Evolutionary conservation across 257 asterid species (phyloP), one percentile per base, ranked within the genome.

Genomic region (Ehretia macrophylla): DNA sequence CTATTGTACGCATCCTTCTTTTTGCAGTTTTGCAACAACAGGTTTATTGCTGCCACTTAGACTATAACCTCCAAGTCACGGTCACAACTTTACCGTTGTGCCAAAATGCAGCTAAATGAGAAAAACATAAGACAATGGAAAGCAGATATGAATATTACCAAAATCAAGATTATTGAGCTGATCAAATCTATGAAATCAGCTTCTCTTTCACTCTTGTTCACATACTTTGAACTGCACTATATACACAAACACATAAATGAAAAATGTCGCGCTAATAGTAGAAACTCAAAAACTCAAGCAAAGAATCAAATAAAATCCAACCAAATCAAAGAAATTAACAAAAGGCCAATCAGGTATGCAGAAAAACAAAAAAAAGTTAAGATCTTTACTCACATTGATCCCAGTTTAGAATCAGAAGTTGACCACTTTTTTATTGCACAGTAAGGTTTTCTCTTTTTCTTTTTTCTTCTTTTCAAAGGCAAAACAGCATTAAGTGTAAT

Each of bases 321-420:
- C n/a, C 19, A 21, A 45, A 47, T 42, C 21, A 18, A 44, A 40
- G 5, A 27, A 11, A 61, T 20, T 14, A 57, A 12, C 16, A 23
- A 55, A 51, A 51, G 17, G 17, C 11, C 12, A 68, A 10, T 12
- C 20, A 37, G 57, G 56, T 51, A 51, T 21, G n/a, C 32, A 11
- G 14, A 21, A 51, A 19, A 51, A 62, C n/a, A 54, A 44, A 52
- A 27, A 49, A 69, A 75, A 62, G 79, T 49, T 54, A 58, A 73
- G 76, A 71, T 70, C 80, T 80, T 65, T 59, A 71, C 72, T 72
- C 48, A 67, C 74, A 70, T 32, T 73, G 82, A 64, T 76, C 72
- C 78, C 70, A 66, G 78, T 19, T 67, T 67, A 40, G 80, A 67
- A 80, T 67, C 70, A 68, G n/a, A 62, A 8, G n/a, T n/a, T 42